phyloP scores from a whole-genome alignment of 495 filamentous ascomycete genomes.

The Penicillium simplicissimum region DNA sequence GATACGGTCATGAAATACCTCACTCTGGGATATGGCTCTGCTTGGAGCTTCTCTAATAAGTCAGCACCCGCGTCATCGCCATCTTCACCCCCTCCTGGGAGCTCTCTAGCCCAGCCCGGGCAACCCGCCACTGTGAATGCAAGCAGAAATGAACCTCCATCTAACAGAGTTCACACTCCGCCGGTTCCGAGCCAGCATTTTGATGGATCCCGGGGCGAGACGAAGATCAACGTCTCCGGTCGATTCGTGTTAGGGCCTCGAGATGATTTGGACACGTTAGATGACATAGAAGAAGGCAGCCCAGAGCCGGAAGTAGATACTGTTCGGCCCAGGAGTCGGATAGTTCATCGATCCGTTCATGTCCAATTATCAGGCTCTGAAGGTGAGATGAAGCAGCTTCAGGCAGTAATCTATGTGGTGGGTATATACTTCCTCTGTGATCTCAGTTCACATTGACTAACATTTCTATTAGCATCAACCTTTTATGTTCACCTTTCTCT shows the following conservation, averaged over 20 bases:
- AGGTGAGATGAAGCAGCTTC: slow-evolving; percentile 49
- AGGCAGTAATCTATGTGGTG: slow-evolving; percentile 71
- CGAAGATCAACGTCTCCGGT: slow-evolving; percentile 9
- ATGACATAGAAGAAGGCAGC: slow-evolving; percentile 34
- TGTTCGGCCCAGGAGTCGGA: slow-evolving; percentile 38
- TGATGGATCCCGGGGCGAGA: background rate
- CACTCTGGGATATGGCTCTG: slow-evolving; percentile 62
- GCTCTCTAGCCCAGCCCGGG: slow-evolving; percentile 2
- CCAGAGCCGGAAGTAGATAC: slow-evolving; percentile 23
- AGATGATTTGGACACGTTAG: slow-evolving; percentile 29
- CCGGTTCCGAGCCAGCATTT: background rate
- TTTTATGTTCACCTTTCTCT: slow-evolving; percentile 90
- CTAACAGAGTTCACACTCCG: slow-evolving; percentile 3
- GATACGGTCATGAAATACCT: slow-evolving; percentile 59
- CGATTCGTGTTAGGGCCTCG: slow-evolving; percentile 31
- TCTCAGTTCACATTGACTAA: background rate
- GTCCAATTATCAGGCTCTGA: slow-evolving; percentile 32
- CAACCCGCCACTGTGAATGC: slow-evolving; percentile 2
- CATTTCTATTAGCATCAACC: slow-evolving; percentile 59
- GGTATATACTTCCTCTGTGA: slow-evolving; percentile 12
- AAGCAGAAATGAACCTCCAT: slow-evolving; percentile 9
- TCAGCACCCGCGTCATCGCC: slow-evolving; percentile 21
- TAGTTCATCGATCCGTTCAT: slow-evolving; percentile 52
- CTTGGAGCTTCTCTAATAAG: slow-evolving; percentile 51
- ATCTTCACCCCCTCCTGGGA: slow-evolving; percentile 12